Conservation (phyloP, 208 protist genomes). For the Leishmania amazonensis region DNA sequence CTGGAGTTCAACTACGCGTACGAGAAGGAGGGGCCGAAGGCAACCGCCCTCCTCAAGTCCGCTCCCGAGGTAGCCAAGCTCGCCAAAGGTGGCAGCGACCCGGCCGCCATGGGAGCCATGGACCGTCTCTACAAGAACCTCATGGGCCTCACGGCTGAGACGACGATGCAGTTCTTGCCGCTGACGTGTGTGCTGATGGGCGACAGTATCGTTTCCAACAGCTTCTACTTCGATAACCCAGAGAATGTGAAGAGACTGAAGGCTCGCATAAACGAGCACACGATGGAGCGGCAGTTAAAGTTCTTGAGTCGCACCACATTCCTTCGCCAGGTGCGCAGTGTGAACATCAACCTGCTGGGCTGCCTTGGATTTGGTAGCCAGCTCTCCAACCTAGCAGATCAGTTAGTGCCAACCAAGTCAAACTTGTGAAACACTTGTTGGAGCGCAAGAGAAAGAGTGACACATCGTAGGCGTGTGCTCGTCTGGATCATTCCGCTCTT, state of each 20-base stretch:
- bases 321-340: slow-evolving; percentile 60
- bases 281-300: slow-evolving; percentile 59
- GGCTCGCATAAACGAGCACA: slow-evolving; percentile 46
- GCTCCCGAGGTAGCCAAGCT: slow-evolving; percentile 52
- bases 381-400: slow-evolving; percentile 9
- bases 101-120: slow-evolving; percentile 49
- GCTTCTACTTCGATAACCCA: slow-evolving; percentile 59
- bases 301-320: slow-evolving; percentile 64
- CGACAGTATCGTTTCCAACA: slow-evolving; percentile 69
- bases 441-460: not conserved
- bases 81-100: slow-evolving; percentile 47
- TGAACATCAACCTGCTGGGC: slow-evolving; percentile 77
- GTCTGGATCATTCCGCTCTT: not conserved
- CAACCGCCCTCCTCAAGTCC: slow-evolving; percentile 16
- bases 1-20: slow-evolving; percentile 64
- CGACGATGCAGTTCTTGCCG: slow-evolving; percentile 64
- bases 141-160: slow-evolving; percentile 48
- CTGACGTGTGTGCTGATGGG: slow-evolving; percentile 63
- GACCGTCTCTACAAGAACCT: slow-evolving; percentile 51
- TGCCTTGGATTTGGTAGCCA: slow-evolving; percentile 57
- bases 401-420: not conserved
- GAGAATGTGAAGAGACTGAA: slow-evolving; percentile 32
- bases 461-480: not conserved
- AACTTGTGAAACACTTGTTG: slow-evolving; percentile 17
- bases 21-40: slow-evolving; percentile 15